Evolutionary conservation across 495 filamentous ascomycete genomes (phyloP), one percentile per base, ranked within the genome.

Genomic region (Umbilicaria muhlenbergii): DNA sequence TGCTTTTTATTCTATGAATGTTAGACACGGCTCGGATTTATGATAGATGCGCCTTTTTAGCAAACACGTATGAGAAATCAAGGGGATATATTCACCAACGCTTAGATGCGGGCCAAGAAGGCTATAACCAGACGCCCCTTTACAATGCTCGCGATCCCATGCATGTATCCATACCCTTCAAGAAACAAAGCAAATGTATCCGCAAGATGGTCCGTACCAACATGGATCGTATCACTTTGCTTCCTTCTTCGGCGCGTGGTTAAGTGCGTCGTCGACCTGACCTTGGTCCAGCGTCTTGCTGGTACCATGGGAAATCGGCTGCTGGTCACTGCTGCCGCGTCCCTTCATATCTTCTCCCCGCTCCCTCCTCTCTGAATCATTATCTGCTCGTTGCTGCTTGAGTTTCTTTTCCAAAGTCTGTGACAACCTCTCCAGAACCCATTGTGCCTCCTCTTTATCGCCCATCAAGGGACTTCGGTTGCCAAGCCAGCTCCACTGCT

Each of bases 401-500:
- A 82, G 56, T 57, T 75, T 73, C 28, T 65, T 59, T 16, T 69
- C 64, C 44, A 86, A 48, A 43, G 59, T 67, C 41, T 64, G 59
- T 34, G 68, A 69, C 43, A 86, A 56, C 49, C 70, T 69, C 49
- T 80, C 75, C 18, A 94, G 54, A 21, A 94, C 71, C 86, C 86
- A 94, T 57, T 87, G 76, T 8, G 83, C 67, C 56, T 94, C 86
- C 41, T 66, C 72, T 50, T 77, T 74, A 7, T 69, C 68, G 4
- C 81, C 78, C 68, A 92, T 77, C 37, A 92, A 58, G 10, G 86
- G 86, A 48, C 75, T 82, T 14, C 70, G 63, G 39, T 73, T 67
- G 6, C 79, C 78, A 7, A 92, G 63, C 86, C 86, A 94, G 36
- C 77, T 83, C 83, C 85, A 88, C 17, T 61, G 54, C 34, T 58